Evolutionary conservation across 2,329 filamentous ascomycete genomes (phyloP).

Genomic region (Myrmaecium sp.): DNA sequence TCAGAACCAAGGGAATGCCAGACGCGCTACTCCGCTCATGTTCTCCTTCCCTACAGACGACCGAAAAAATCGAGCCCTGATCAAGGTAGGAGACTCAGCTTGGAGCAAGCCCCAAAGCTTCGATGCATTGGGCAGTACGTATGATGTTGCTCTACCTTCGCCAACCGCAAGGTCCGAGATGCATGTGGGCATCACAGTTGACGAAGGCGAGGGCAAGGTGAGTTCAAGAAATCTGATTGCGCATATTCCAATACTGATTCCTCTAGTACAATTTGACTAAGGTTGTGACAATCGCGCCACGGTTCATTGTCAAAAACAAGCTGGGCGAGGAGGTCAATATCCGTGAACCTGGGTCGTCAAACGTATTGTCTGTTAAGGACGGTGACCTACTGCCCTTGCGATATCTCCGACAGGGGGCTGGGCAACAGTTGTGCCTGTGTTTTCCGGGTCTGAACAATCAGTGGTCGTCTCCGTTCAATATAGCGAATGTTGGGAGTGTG

Average conservation of each 20-base stretch:
- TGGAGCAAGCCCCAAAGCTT: conserved; percentile 99
- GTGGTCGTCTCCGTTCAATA: conserved; percentile 96
- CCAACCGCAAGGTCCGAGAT: conserved; percentile 59
- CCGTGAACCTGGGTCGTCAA: conserved; percentile 79
- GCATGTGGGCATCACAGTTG: conserved; percentile 75
- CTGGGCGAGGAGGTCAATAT: conserved; percentile 77
- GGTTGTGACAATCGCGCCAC: conserved; percentile 79
- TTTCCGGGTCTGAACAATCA: conserved; percentile 91
- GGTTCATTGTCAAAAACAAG: conserved; percentile 90
- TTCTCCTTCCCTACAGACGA: conserved; percentile 86
- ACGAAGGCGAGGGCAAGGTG: conserved; percentile 73
- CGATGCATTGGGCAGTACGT: conserved; percentile 86
- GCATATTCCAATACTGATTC: conserved; percentile 2
- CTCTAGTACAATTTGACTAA: conserved; percentile 76
- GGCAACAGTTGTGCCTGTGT: conserved; percentile 83
- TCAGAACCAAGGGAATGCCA: conserved; percentile 33
- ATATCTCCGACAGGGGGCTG: conserved; percentile 66
- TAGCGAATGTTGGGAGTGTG: conserved; percentile 80
- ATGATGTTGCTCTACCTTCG: conserved; percentile 71
- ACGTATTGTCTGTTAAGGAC: conserved; percentile 58
- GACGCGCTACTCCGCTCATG: conserved; percentile 82
- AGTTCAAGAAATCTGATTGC: not conserved
- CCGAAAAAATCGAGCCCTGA: conserved; percentile 71
- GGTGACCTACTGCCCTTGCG: conserved; percentile 75
- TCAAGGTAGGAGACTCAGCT: conserved; percentile 75